Evolutionary conservation across 192 early-diverging fungal genomes (phyloP).

Genomic region (Bifiguratus adelaidae): DNA sequence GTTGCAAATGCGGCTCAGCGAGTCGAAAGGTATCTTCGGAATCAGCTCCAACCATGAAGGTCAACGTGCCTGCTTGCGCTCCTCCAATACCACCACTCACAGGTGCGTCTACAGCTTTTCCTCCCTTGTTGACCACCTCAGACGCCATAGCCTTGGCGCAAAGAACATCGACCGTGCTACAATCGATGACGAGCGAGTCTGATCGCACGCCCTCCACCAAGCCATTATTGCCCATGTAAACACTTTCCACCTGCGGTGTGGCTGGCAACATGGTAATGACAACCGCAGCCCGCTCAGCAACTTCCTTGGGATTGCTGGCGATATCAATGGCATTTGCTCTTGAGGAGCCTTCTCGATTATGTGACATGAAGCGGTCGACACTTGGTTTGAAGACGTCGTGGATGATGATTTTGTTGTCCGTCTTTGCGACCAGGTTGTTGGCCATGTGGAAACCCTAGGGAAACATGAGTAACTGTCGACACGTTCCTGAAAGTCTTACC

Average conservation of each 20-base stretch:
- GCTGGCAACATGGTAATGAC: constrained; percentile 92
- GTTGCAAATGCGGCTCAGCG: constrained; percentile 44
- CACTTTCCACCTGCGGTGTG: constrained; percentile 65
- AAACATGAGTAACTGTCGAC: neutral
- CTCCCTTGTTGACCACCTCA: constrained; percentile 45
- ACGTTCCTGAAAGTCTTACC: constrained; percentile 20
- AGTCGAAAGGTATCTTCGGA: constrained; percentile 42
- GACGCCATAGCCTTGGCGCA: constrained; percentile 65
- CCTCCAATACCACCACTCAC: constrained; percentile 91
- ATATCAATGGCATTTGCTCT: constrained; percentile 30
- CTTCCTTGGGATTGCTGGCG: constrained; percentile 53
- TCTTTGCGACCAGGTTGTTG: constrained; percentile 59
- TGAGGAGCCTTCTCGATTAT: too few relatives aligned
- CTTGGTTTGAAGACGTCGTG: constrained; percentile 57
- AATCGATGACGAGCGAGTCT: constrained; percentile 67
- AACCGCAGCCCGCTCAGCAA: constrained; percentile 59
- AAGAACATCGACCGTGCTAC: constrained; percentile 83
- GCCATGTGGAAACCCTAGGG: constrained; percentile 86
- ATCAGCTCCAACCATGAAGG: constrained; percentile 90
- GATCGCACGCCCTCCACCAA: constrained; percentile 38
- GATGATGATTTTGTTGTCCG: constrained; percentile 47
- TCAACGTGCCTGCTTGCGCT: constrained; percentile 81
- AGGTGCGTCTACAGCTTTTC: constrained; percentile 77
- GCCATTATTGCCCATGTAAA: constrained; percentile 71
- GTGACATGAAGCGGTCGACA: constrained; percentile 39